Base-by-base conservation (phyloP, 164 flowering plant species). In the Vitis amurensis region DNA sequence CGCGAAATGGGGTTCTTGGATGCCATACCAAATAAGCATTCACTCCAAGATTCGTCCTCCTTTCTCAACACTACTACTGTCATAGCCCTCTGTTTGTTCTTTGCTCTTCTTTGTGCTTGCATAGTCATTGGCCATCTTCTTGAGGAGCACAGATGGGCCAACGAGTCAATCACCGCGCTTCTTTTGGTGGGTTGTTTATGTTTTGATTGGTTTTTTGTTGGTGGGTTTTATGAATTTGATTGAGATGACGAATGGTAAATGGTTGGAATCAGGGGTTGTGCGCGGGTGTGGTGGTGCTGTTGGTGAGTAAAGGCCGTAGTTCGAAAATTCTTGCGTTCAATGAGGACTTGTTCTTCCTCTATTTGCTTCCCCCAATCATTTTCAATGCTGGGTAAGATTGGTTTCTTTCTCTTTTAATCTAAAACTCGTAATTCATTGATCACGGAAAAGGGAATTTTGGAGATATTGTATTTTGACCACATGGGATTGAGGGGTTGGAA, bases 281-380 rank as follows among this genome's bases (percentile, higher is more conserved):
- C 16, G 64, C 91, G 44, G 95, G 92, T 68, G 78, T 50, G 12
- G 74, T 90, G 50, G 84, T 88, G 17, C 63, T 90, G 83, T 56
- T 88, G 62, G 60, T 78, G 55, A 79, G 76, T 58, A 77, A 78
- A 71, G 87, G 86, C 44, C 30, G 68, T 6, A 83, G 81, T 69
- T 80, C 90, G 14, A 55, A 48, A 12, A 59, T 86, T 9, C 74
- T 86, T 9, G 79, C 63, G 30, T 86, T 86, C 62, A 81, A 67
- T 70, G 90, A 88, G 74, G 84, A 88, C 64, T 70, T 88, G 68
- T 88, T 86, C 83, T 88, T 88, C 74, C 85, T 85, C 52, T 86
- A 86, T 72, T 61, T 88, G 81, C 85, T 88, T 50, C 92, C 90
- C 10, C 92, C 90, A 1, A 88, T 86, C 74, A 88, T 88, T 63